Evolutionary conservation across 169 alveolate species (phyloP), one percentile per base, ranked within the genome.

Genomic region (Blepharisma undulans): DNA sequence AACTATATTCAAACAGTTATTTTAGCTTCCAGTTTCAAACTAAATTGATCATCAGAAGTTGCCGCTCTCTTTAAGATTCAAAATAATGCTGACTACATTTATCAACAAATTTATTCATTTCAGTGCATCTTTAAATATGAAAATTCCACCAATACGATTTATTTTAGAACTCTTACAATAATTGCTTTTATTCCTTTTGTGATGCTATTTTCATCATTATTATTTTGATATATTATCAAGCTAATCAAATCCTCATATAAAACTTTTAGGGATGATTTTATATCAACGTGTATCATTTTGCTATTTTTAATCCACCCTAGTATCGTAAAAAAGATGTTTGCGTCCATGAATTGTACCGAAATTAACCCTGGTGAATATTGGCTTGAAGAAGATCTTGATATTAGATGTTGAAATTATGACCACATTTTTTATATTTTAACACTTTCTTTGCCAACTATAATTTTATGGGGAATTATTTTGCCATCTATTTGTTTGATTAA

Each of bases 251-350:
- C 12, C 16, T 29, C 18, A 8, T 12, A 25, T 22, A 8, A 6
- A 90, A 12, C 18, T 12, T 12, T 89, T 10, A 89, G 82, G 16
- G 87, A 34, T 12, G 84, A 87, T 14, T 86, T 29, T 12, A 84
- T 72, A 0, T 22, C 96, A 16, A 66, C 96, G 2, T 60, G 90
- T 22, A 87, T 94, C 19, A 92, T 94, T 21, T 19, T 90, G 2
- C 66, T 94, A 3, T 94, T 94, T 84, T 19, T 93, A n/a, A 89
- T 88, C n/a, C 96, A 94, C 76, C 96, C 96, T 2, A 76, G 29
- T 8, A 86, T 92, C 6, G 94, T 91, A 4, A 48, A 93, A 29
- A 61, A 36, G n/a, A 87, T 88, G 91, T 93, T 92, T 89, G 25
- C 87, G 36, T 71, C 80, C 66, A 92, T 89, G 59, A 22, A 22